phyloP scores from a whole-genome alignment of 805 yeast genomes.

The Yarrowia porcina region DNA sequence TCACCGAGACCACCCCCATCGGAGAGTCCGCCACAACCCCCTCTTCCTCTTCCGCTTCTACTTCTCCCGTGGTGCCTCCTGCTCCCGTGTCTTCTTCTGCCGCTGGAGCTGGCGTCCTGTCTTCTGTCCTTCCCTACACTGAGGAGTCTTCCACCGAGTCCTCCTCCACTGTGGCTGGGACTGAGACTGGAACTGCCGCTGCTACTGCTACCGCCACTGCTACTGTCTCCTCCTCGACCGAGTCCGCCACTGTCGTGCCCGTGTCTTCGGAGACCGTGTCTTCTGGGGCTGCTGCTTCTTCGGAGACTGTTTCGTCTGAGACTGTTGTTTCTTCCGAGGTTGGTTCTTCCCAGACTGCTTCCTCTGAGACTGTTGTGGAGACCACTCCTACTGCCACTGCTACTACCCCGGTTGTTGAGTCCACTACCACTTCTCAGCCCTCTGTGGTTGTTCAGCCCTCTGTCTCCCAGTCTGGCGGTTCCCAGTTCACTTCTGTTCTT shows the following conservation, averaged over 20 bases:
- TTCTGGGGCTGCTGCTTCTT: no score
- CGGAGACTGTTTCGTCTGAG: no score
- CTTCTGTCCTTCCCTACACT: constrained; percentile 1
- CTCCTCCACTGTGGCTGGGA: not conserved
- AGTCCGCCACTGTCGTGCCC: constrained; percentile 15
- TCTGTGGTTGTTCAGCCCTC: not conserved
- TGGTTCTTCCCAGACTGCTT: not conserved
- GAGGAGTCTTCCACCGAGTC: constrained; percentile 8
- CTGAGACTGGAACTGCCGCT: not conserved
- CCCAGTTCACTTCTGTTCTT: constrained; percentile 11
- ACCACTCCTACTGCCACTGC: not conserved
- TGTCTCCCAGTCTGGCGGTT: not conserved
- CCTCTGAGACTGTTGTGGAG: not conserved
- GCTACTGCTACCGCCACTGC: no score
- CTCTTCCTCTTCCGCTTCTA: not conserved
- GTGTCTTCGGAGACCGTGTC: no score
- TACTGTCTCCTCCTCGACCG: not conserved
- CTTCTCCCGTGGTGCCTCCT: not conserved
- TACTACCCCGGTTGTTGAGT: not conserved
- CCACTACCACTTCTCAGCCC: constrained; percentile 3
- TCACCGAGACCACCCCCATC: not conserved
- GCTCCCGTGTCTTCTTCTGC: constrained; percentile 2
- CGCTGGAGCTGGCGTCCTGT: constrained; percentile 14
- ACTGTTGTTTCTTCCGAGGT: no score
- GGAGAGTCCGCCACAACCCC: not conserved